Evolutionary conservation across 805 yeast species (phyloP).

Genomic region (Yarrowia keelungensis): DNA sequence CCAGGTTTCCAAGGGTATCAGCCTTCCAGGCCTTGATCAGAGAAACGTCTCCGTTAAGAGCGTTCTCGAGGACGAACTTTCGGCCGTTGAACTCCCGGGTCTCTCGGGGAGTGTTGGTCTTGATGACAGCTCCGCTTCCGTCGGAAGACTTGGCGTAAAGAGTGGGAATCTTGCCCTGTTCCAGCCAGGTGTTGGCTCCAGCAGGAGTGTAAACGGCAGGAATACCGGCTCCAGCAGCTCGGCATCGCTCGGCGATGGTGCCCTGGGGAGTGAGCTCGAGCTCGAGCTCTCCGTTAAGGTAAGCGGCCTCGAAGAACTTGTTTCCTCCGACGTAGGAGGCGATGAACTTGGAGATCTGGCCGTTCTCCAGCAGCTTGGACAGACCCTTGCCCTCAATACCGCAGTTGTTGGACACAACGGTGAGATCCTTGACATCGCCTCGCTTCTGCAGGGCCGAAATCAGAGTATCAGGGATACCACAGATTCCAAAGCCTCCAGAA

Average conservation of each 20-base stretch:
- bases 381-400: slow-evolving; percentile 57
- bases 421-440: slow-evolving; percentile 51
- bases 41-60: slow-evolving; percentile 58
- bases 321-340: slow-evolving; percentile 58
- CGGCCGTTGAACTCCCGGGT: slow-evolving; percentile 55
- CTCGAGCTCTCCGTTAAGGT: slow-evolving; percentile 55
- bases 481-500: slow-evolving; percentile 60
- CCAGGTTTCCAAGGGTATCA: slow-evolving; percentile 58
- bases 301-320: slow-evolving; percentile 53
- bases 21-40: slow-evolving; percentile 58
- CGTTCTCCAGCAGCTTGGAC: slow-evolving; percentile 52
- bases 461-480: slow-evolving; percentile 58
- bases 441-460: slow-evolving; percentile 52
- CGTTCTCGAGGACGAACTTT: slow-evolving; percentile 55
- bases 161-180: slow-evolving; percentile 57
- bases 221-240: slow-evolving; percentile 59
- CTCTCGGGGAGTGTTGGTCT: slow-evolving; percentile 54
- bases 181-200: slow-evolving; percentile 61
- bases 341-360: slow-evolving; percentile 56
- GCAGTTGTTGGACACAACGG: slow-evolving; percentile 56
- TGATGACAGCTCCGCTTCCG: slow-evolving; percentile 46
- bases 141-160: slow-evolving; percentile 50
- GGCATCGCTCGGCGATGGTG: slow-evolving; percentile 57
- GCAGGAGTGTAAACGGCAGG: slow-evolving; percentile 60
- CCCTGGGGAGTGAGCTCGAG: slow-evolving; percentile 61